These are phyloP conservation scores for Malassezia japonica DNA, from an alignment of 1,284 basidiomycete genomes.

Conservation along the genomic window DNA sequence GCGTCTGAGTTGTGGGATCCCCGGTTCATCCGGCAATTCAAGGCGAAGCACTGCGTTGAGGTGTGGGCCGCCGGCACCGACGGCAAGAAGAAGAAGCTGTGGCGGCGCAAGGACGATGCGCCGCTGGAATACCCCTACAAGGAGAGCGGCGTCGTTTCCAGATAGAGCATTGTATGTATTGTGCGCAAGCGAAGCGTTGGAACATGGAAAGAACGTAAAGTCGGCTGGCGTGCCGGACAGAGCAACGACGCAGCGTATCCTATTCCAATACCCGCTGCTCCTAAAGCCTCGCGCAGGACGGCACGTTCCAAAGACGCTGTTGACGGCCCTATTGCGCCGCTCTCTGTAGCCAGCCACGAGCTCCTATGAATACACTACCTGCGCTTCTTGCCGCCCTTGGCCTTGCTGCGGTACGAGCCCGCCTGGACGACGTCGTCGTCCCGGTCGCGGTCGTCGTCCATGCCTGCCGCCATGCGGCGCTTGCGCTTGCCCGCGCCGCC, in stretches of 20 bases:
- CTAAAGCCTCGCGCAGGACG: too few relatives aligned
- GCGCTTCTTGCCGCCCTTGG: conserved; percentile 4
- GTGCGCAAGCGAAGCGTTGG: too few relatives aligned
- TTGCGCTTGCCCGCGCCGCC: conserved; percentile 37
- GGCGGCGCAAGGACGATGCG: conserved; percentile 45
- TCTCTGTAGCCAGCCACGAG: too few relatives aligned
- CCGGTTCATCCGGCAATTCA: conserved; percentile 87
- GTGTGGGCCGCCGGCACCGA: conserved; percentile 60
- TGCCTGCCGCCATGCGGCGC: conserved; percentile 20
- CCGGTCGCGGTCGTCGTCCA: conserved; percentile 42
- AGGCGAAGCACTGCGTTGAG: conserved; percentile 70
- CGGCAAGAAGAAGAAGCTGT: conserved; percentile 64
- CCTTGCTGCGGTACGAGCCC: conserved; percentile 17
- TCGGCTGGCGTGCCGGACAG: too few relatives aligned
- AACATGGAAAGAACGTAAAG: too few relatives aligned
- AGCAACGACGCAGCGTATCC: too few relatives aligned
- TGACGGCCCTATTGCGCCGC: too few relatives aligned
- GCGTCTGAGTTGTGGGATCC: conserved; percentile 97
- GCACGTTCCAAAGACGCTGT: too few relatives aligned
- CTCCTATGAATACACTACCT: neutral
- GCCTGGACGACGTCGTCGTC: conserved; percentile 42
- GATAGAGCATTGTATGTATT: neutral
- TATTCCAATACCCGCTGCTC: too few relatives aligned
- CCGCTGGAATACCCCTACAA: conserved; percentile 47
- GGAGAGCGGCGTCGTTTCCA: conserved; percentile 25